These are phyloP conservation scores for Trichoderma koningiopsis DNA, from an alignment of 2,329 filamentous ascomycete genomes.

Conservation along the genomic window DNA sequence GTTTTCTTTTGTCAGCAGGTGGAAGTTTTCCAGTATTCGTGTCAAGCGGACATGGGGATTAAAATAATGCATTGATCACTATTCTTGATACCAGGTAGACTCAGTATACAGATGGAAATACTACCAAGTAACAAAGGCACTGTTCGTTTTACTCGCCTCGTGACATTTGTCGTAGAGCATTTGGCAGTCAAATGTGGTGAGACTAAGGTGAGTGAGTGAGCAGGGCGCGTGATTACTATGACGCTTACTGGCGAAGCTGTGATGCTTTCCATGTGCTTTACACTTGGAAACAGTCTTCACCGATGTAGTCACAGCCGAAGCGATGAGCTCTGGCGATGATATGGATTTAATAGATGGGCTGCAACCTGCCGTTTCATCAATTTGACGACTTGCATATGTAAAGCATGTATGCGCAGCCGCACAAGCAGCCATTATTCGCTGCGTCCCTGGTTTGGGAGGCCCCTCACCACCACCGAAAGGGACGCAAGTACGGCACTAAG, in stretches of 20 bases:
- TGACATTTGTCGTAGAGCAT: background rate
- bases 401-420: background rate
- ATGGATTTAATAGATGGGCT: background rate
- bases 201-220: background rate
- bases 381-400: conserved; percentile 3
- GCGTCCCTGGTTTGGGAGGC: background rate
- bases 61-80: conserved; percentile 6
- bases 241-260: background rate
- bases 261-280: background rate
- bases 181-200: background rate
- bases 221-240: conserved; percentile 4
- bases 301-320: background rate
- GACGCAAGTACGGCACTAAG: background rate
- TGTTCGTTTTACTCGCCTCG: background rate
- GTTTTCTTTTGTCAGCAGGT: background rate
- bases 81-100: conserved; percentile 20
- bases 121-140: conserved; percentile 7
- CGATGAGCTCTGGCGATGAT: background rate
- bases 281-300: background rate
- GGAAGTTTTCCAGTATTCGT: background rate
- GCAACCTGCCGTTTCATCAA: background rate
- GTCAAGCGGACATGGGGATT: background rate
- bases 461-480: background rate
- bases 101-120: conserved; percentile 18
- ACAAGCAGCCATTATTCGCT: background rate